Base-by-base conservation (phyloP, 2,329 filamentous ascomycete species). In the Albifimbria verrucaria region DNA sequence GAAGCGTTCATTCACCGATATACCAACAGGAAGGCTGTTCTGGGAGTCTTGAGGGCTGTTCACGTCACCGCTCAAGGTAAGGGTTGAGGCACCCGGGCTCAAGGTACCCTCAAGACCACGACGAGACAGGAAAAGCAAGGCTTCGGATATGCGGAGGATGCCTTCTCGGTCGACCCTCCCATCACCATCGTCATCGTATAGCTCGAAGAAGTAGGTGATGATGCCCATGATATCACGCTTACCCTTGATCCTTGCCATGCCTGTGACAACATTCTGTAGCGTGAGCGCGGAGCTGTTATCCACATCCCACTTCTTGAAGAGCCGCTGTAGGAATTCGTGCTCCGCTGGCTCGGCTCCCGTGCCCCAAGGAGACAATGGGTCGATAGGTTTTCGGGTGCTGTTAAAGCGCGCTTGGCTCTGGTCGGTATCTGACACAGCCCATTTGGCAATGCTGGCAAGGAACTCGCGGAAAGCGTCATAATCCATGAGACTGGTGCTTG, bases 401-500 rank as follows among this genome's bases (percentile, higher is more conserved):
- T 77, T 75, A 57, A 80, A 81, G 49, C 70, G 69, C 18, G 83
- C 81, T 78, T 4, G 91, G 90, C 1, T 90, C 86, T 32, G 18
- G 17, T 48, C 46, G 18, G 25, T 48, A 67, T 97, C 94, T 1
- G 91, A 90, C 24, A 96, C 87, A 2, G 94, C 94, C 94, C 94
- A 99, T 74, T 87, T 93, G 2, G 92, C 83, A 61, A 97, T 89
- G 46, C 86, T 87, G 4, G 94, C 92, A 44, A 99, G 77, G 62
- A 99, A 97, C 64, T 97, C 92, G 53, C 93, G 81, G 72, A 97
- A 99, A 2, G 89, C 92, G 69, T 96, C 90, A 65, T 97, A 99
- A 69, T 97, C 92, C 94, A 99, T 99, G 60, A 92, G 80, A 24
- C 88, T 95, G 15, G 91, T 90, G 69, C 91, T 97, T 7, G 91